phyloP scores from a whole-genome alignment of 106 monocot species.

The Chionographis japonica region DNA sequence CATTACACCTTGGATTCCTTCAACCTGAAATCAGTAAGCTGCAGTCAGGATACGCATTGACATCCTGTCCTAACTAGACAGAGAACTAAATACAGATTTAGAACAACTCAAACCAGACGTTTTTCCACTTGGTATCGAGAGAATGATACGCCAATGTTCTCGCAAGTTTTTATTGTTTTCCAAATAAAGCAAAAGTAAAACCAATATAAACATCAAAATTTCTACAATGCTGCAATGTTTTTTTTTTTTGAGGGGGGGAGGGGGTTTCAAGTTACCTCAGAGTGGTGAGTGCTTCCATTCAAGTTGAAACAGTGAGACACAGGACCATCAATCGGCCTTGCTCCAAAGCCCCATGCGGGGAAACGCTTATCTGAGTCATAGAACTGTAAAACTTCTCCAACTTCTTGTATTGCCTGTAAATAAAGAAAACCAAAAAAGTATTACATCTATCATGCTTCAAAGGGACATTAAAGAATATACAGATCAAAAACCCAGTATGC shows the following conservation, averaged over 20 bases:
- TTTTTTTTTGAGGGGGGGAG: not conserved
- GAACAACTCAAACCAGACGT: too few species aligned
- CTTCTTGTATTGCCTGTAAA: slow-evolving; percentile 77
- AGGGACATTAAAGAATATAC: not conserved
- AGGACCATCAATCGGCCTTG: slow-evolving; percentile 96
- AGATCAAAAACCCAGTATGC: not conserved
- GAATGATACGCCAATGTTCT: too few species aligned
- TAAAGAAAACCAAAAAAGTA: not conserved
- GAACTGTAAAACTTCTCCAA: slow-evolving; percentile 86
- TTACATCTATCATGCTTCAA: not conserved
- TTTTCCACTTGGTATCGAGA: too few species aligned
- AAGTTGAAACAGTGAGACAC: slow-evolving; percentile 98
- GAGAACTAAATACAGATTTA: not conserved
- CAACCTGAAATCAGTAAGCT: slow-evolving; percentile 53
- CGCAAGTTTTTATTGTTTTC: too few species aligned
- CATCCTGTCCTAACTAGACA: not conserved
- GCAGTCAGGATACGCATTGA: not conserved
- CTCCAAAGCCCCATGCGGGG: slow-evolving; percentile 97
- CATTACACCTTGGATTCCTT: slow-evolving; percentile 88
- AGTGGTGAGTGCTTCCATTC: slow-evolving; percentile 80
- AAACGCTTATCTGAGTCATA: slow-evolving; percentile 85
- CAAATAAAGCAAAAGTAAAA: not conserved
- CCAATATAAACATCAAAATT: not conserved
- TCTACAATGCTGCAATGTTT: not conserved
- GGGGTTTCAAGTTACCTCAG: slow-evolving; percentile 58